Percentiles rank a stretch among this genome's conserved stretches.
Conservation (phyloP, 257 asterid species). For the Plectranthus barbatus region DNA sequence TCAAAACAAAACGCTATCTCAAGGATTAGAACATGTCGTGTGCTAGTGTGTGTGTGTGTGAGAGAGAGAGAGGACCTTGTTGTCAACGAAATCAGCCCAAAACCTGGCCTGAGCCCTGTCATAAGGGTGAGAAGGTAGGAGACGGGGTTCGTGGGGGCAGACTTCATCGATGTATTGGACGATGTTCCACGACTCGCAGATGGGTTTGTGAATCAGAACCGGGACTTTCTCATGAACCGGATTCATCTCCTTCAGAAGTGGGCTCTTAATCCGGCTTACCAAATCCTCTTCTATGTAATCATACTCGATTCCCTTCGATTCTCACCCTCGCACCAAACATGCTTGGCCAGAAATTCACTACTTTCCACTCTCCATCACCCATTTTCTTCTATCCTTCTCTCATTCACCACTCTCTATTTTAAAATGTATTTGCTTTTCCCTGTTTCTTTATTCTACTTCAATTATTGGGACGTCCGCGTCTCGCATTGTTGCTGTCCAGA, state of each 20-base stretch:
- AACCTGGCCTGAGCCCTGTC: conserved; percentile 27
- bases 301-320: conserved; percentile 25
- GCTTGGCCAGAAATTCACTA: conserved; percentile 19
- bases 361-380: conserved; percentile 7
- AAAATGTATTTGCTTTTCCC: too few species aligned
- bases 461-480: too few species aligned
- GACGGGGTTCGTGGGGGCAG: conserved; percentile 5
- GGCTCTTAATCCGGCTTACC: conserved; percentile 22
- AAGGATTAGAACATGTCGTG: too few species aligned
- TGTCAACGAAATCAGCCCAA: conserved; percentile 33
- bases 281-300: conserved; percentile 20
- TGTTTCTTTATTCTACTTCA: too few species aligned
- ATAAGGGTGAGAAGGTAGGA: conserved; percentile 29
- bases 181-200: conserved; percentile 31
- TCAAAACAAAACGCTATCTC: too few species aligned
- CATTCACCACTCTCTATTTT: too few species aligned
- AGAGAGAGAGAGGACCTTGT: conserved; percentile 12
- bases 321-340: conserved; percentile 33
- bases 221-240: conserved; percentile 27
- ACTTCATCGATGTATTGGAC: conserved; percentile 40
- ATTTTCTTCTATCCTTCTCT: neutral
- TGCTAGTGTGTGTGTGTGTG: too few species aligned
- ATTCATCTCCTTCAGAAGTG: conserved; percentile 23
- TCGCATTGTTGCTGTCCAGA: too few species aligned
- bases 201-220: conserved; percentile 8